Base-by-base conservation (phyloP, 2,329 filamentous ascomycete genomes). In the Alternaria metachromatica region DNA sequence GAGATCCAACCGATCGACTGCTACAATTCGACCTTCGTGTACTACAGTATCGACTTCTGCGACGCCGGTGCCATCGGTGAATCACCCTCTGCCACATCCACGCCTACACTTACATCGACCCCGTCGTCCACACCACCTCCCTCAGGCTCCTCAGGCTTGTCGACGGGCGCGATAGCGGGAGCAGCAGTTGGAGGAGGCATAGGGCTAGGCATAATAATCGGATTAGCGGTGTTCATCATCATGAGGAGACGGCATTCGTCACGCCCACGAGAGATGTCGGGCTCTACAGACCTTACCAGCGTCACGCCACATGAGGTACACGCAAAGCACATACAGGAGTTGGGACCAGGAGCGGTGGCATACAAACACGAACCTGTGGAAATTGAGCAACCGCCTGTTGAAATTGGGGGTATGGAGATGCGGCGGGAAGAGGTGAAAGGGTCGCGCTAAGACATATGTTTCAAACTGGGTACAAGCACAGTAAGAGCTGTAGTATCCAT, bases 1-100 rank as follows among this genome's bases (percentile, higher is more conserved):
- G 60, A 50, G 13, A 63, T 63, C 3, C 48, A 58, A 45, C 50
- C 56, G 7, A 49, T 63, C 33, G 56, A 60, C 10, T 63, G 60
- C 20, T 55, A 55, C 60, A 63, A 63, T 13, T 60, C 56, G 12
- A 60, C 60, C 33, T 63, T 60, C 9, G 60, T 45, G 10, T 63
- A 63, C 25, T 60, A 63, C 44, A 62, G 55, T 21, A 63, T 63
- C 12, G 56, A 63, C 44, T 63, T 60, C 21, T 63, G 60, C 44
- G 56, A 63, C 21, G 33, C 44, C 20, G 41, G 13, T 15, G 44
- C 12, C 37, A 37, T 20, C 20, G 37, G 10, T 23, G 10, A 58
- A 20, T 48, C 48, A 6, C 46, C 59, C 6, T 46, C 53, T 43
- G 6, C 41, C 15, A 57, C n/a, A 13, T 20, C 43, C 13, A 20